Base-by-base conservation (phyloP, 208 protist species). In the Naegleria lovaniensis region DNA sequence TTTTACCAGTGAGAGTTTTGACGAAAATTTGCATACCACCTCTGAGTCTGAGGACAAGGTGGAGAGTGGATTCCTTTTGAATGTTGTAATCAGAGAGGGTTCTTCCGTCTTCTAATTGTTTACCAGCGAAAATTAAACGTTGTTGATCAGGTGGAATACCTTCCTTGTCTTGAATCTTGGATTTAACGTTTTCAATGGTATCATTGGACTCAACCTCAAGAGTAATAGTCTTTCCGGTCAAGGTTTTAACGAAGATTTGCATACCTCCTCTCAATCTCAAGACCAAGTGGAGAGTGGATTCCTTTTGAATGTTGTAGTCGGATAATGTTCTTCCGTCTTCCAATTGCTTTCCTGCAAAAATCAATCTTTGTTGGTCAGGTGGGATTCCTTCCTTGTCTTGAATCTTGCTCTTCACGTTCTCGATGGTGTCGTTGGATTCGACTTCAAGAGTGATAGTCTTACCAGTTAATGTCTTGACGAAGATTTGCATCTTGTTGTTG, bases 391-490 rank as follows among this genome's bases (percentile, higher is more conserved):
- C 89, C 89, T 91, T 89, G 40, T 97, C 94, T 92, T 95, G 93
- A 90, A 96, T 96, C 94, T 95, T 94, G 29, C 93, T 91, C 94
- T 95, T 96, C 90, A 98, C 90, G 89, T 88, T 90, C 84, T 96
- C 95, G 55, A 98, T 95, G 85, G 96, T 97, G 91, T 96, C 95
- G 91, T 95, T 93, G 76, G 93, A 93, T 87, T 96, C 93, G 83
- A 96, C 95, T 91, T 95, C 94, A 92, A 98, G 94, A 85, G 95
- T 94, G 90, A 97, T 94, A 58, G 96, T 97, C 95, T 95, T 96
- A 92, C 96, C 96, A 39, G 93, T 94, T 59, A 95, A 93, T 85
- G 95, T 97, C 95, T 97, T 98, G 90, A 98, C 93, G 93, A 98
- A 98, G 94, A 98, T 95, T 92, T 97, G 96, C 96, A 98, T 99